These are phyloP conservation scores for Brassica hybrid DNA, from an alignment of 441 rosid genomes.

Conservation along the genomic window DNA sequence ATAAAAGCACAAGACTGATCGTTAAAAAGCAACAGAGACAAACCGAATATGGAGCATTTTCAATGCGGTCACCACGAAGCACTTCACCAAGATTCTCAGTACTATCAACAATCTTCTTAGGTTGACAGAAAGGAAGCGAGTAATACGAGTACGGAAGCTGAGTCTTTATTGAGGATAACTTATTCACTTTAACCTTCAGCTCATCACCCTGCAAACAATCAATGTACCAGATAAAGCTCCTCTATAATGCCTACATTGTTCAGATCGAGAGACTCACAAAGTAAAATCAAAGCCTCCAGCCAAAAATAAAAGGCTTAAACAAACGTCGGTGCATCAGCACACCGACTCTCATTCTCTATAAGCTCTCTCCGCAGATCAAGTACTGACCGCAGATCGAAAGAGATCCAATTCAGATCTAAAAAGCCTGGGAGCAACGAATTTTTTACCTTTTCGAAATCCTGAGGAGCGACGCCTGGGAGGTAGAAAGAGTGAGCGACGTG, in stretches of 20 bases:
- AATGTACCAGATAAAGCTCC: not conserved
- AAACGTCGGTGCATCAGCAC: conserved; percentile 33
- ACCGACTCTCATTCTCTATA: conserved; percentile 16
- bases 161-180: conserved; percentile 69
- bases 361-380: conserved; percentile 7
- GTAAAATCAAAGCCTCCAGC: too few species aligned
- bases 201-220: conserved; percentile 55
- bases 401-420: conserved; percentile 41
- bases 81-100: conserved; percentile 84
- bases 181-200: conserved; percentile 70
- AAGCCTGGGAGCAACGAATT: conserved; percentile 19
- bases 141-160: conserved; percentile 75
- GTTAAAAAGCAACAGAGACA: conserved; percentile 19
- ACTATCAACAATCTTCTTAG: conserved; percentile 63
- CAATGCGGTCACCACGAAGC: conserved; percentile 78
- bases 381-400: conserved; percentile 7
- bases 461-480: conserved; percentile 74
- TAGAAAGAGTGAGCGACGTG: conserved; percentile 59
- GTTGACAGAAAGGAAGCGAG: conserved; percentile 59
- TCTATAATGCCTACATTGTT: not conserved
- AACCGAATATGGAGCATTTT: conserved; percentile 66
- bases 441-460: conserved; percentile 67
- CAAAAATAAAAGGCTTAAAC: not conserved
- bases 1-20: not conserved
- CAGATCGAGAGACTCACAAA: too few species aligned